Evolutionary conservation across 768 basidiomycete genomes (phyloP).

Genomic region (Vararia minispora): DNA sequence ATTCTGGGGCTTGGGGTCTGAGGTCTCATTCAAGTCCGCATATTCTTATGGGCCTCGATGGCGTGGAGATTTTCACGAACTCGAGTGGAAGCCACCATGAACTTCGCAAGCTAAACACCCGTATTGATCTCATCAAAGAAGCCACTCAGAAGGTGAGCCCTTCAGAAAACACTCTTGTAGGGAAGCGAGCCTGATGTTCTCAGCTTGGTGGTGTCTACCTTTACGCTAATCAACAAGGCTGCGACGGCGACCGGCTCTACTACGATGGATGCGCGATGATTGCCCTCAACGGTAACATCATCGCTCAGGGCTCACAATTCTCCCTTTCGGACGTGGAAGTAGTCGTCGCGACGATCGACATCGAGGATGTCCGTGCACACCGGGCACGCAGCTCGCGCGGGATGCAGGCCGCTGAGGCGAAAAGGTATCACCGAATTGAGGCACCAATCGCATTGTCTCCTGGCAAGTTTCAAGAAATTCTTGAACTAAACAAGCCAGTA

Average conservation of each 20-base stretch:
- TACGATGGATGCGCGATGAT: slow-evolving; percentile 98
- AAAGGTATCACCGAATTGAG: slow-evolving; percentile 73
- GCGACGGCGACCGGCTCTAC: slow-evolving; percentile 95
- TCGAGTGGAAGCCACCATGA: slow-evolving; percentile 98
- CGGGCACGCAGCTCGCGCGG: slow-evolving; percentile 74
- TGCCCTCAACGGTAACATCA: slow-evolving; percentile 82
- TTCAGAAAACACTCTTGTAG: background rate
- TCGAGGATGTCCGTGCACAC: slow-evolving; percentile 93
- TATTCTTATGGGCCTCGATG: slow-evolving; percentile 95
- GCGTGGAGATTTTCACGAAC: slow-evolving; percentile 98
- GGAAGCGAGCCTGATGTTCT: background rate
- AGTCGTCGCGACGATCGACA: slow-evolving; percentile 88
- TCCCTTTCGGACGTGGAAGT: slow-evolving; percentile 95
- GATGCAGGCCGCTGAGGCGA: slow-evolving; percentile 76
- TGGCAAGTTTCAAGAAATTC: slow-evolving; percentile 58
- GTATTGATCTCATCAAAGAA: slow-evolving; percentile 93
- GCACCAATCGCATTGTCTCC: slow-evolving; percentile 70
- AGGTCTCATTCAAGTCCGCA: slow-evolving; percentile 59
- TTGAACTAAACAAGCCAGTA: slow-evolving; percentile 15
- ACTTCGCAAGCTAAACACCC: slow-evolving; percentile 85
- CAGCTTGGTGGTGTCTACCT: slow-evolving; percentile 95
- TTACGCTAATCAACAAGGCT: slow-evolving; percentile 98
- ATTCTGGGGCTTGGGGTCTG: background rate
- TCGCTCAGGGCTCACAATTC: slow-evolving; percentile 96
- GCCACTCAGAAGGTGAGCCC: slow-evolving; percentile 78